Base-by-base conservation (phyloP, 169 alveolate genomes). In the Plasmodium cynomolgi region DNA sequence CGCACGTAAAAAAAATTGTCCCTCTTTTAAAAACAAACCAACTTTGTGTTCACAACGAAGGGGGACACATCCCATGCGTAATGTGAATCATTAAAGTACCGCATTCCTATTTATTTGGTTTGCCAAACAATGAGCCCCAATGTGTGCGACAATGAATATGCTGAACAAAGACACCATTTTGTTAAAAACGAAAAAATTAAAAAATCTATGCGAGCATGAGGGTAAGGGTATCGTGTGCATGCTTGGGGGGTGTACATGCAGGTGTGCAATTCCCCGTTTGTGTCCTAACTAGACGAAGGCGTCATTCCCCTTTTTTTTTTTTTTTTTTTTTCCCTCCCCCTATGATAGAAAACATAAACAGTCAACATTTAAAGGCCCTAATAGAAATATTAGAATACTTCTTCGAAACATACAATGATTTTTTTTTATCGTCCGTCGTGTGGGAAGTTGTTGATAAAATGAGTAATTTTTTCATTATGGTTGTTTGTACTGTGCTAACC, bases 371-470 rank as follows among this genome's bases (percentile, higher is more conserved):
- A 91, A 81, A 71, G 73, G 9, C 84, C 20, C 83, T 91, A 68
- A 91, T 91, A 81, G 95, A 91, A 81, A 81, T 81, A 91, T 81
- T 91, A 81, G 77, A 80, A 9, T 72, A 68, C 39, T 91, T 91
- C 73, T 91, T 91, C 58, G 92, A 81, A 81, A 91, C 75, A 68
- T 91, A 91, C 72, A 68, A 81, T 34, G 95, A 81, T 71, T 91
- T 73, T 29, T 81, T 91, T 81, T 81, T 82, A 44, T 81, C 95
- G 54, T 81, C 95, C 26, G 84, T 91, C 44, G 95, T 91, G 33
- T 91, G 95, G 95, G 95, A 91, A 39, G 91, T 91, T 54, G 83
- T 91, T 71, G 95, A 91, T 23, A 91, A 91, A 91, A 91, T 91
- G 47, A 91, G 95, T 91, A 91, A 91, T 91, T 8, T 23, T 74